A percentile compares a stretch with the other conserved stretches of the same genome.
Evolutionary conservation across 805 yeast genomes (phyloP).

Genomic region (Wickerhamomyces canadensis): DNA sequence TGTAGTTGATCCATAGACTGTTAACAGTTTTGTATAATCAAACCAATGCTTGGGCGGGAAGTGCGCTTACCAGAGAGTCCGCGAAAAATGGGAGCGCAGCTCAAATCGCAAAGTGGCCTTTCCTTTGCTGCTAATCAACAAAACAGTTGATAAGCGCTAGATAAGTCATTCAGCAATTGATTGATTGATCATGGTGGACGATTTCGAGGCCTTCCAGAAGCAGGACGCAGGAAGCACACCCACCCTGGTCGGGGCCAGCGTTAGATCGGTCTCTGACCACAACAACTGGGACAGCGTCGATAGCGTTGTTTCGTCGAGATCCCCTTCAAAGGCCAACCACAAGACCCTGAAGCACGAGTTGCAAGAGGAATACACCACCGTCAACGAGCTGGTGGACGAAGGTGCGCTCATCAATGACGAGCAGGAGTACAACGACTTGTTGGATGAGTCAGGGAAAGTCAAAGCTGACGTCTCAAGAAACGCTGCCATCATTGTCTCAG

Average conservation of each 20-base stretch:
- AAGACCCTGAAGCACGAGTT: slow-evolving; percentile 4
- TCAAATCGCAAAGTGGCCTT: too few species aligned
- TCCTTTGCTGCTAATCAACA: too few species aligned
- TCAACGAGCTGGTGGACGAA: slow-evolving; percentile 34
- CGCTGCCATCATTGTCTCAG: slow-evolving; percentile 12
- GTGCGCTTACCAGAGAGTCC: too few species aligned
- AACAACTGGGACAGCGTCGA: slow-evolving; percentile 11
- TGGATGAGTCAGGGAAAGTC: slow-evolving; percentile 50
- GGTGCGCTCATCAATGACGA: slow-evolving; percentile 54
- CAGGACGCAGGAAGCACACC: slow-evolving; percentile 10
- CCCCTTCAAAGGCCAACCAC: slow-evolving; percentile 12
- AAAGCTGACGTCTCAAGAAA: slow-evolving; percentile 23
- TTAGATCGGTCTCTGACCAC: slow-evolving; percentile 17
- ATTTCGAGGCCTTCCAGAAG: too few species aligned
- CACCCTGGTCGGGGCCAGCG: slow-evolving; percentile 20
- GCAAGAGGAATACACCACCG: slow-evolving; percentile 20
- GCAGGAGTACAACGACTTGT: slow-evolving; percentile 44
- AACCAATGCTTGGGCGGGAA: too few species aligned
- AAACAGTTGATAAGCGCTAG: too few species aligned
- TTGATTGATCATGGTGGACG: too few species aligned
- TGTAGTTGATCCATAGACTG: too few species aligned
- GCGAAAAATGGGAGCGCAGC: too few species aligned
- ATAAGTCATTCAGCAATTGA: too few species aligned
- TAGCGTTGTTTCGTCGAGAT: slow-evolving; percentile 6
- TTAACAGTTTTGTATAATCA: too few species aligned